Conservation (phyloP, 202 grass and related monocot species). For the Brachypodium distachyon region DNA sequence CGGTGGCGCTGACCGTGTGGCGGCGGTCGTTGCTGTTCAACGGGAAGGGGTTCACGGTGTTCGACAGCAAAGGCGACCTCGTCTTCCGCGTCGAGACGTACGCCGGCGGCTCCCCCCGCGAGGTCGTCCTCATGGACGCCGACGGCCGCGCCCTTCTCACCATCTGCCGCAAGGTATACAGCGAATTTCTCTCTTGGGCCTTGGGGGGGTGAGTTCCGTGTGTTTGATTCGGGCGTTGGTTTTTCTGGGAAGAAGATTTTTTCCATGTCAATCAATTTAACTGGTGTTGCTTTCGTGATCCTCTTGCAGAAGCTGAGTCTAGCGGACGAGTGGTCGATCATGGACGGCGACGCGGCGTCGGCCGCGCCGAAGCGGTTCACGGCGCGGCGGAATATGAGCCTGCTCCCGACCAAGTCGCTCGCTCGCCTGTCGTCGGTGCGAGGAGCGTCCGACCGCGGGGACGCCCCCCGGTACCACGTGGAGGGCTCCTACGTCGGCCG, state of each 20-base stretch:
- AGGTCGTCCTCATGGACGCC: conserved; percentile 87
- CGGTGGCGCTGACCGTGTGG: conserved; percentile 69
- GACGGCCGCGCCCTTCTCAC: conserved; percentile 57
- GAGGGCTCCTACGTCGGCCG: conserved; percentile 66
- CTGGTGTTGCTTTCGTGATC: not conserved
- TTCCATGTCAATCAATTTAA: not conserved
- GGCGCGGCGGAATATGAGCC: conserved; percentile 39
- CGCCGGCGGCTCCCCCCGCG: conserved; percentile 36
- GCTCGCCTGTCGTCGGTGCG: conserved; percentile 32
- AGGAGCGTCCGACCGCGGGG: not conserved
- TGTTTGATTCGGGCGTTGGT: not conserved
- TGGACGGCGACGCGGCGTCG: conserved; percentile 52
- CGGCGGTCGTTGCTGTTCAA: conserved; percentile 78
- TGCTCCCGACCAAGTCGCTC: conserved; percentile 34
- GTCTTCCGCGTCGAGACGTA: conserved; percentile 75
- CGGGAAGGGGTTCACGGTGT: conserved; percentile 85
- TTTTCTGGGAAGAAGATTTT: not conserved
- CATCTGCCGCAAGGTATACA: conserved; percentile 61
- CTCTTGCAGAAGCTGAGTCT: conserved; percentile 65
- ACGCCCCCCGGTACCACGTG: conserved; percentile 32
- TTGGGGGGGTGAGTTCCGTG: too few relatives aligned
- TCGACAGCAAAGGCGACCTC: conserved; percentile 54
- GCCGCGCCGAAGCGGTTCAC: conserved; percentile 29
- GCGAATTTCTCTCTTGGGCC: not conserved
- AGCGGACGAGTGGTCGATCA: conserved; percentile 59